These are phyloP conservation scores for Alternaria angustiovoidea DNA, from an alignment of 2,329 filamentous ascomycete genomes.

Conservation along the genomic window DNA sequence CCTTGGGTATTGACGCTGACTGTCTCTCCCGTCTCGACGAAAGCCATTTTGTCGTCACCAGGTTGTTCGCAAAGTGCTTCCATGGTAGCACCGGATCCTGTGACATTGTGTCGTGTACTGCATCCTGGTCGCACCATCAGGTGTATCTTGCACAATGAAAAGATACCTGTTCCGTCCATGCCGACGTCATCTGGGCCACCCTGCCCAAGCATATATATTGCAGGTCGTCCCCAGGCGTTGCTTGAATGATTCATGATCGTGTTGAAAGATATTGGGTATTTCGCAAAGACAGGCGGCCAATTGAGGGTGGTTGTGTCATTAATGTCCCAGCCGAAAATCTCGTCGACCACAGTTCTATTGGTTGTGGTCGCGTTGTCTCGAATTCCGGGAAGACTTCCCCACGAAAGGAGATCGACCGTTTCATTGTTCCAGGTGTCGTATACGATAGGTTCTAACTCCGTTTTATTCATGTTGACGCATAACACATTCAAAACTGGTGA, in stretches of 20 bases:
- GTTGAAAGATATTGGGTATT: constrained; percentile 68
- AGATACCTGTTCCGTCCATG: constrained; percentile 48
- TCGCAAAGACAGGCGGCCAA: constrained; percentile 54
- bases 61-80: constrained; percentile 68
- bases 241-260: constrained; percentile 58
- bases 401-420: constrained; percentile 31
- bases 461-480: constrained; percentile 70
- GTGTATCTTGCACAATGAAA: constrained; percentile 72
- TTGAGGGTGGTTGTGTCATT: constrained; percentile 61
- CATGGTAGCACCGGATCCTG: constrained; percentile 64
- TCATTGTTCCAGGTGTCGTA: constrained; percentile 67
- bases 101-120: constrained; percentile 64
- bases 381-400: constrained; percentile 22
- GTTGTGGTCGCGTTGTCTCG: constrained; percentile 35
- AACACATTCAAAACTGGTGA: constrained; percentile 76
- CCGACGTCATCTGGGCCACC: constrained; percentile 31
- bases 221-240: constrained; percentile 53
- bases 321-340: constrained; percentile 71
- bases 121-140: constrained; percentile 71
- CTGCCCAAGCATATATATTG: constrained; percentile 70
- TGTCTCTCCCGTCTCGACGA: constrained; percentile 60
- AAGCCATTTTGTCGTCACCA: constrained; percentile 65
- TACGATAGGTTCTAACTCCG: constrained; percentile 70
- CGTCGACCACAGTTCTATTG: constrained; percentile 65
- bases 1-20: constrained; percentile 61